A percentile compares a stretch with the other conserved stretches of the same genome.
Evolutionary conservation across 2,329 filamentous ascomycete genomes (phyloP).

Genomic region (Juglanconis sp.): DNA sequence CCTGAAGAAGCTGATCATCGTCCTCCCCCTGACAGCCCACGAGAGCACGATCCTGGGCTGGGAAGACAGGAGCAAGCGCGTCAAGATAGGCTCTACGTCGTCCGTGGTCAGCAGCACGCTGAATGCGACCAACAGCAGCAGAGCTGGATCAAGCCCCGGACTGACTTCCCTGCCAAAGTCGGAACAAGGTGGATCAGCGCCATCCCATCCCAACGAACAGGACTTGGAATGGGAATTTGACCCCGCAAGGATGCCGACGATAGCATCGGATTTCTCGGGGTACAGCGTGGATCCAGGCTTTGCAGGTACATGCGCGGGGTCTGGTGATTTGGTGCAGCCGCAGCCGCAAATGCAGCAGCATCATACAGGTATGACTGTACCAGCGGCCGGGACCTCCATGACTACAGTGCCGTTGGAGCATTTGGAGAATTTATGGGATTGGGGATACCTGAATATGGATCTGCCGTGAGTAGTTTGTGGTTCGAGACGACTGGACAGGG

Average conservation of each 20-base stretch:
- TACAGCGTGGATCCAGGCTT: not conserved
- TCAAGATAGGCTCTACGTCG: not conserved
- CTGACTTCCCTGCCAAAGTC: not conserved
- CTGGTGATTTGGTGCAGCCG: not conserved
- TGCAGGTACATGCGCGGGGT: not conserved
- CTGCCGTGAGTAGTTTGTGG: not conserved
- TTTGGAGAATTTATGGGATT: not conserved
- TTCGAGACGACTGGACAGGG: no score
- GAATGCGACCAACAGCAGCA: not conserved
- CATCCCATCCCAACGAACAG: not conserved
- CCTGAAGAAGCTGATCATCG: conserved; percentile 2
- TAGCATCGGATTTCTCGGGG: not conserved
- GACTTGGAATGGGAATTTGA: not conserved
- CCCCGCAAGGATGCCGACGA: not conserved
- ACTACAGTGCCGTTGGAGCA: not conserved
- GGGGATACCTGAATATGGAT: conserved; percentile 4
- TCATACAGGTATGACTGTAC: not conserved
- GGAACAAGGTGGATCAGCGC: not conserved
- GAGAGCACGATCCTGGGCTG: not conserved
- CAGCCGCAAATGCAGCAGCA: not conserved
- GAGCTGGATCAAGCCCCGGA: not conserved
- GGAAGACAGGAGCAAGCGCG: not conserved
- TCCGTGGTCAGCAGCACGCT: not conserved
- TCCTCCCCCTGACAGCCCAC: not conserved
- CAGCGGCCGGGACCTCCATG: not conserved